These are phyloP conservation scores for Nicotiana undulata DNA, from an alignment of 257 asterid species.

Conservation along the genomic window DNA sequence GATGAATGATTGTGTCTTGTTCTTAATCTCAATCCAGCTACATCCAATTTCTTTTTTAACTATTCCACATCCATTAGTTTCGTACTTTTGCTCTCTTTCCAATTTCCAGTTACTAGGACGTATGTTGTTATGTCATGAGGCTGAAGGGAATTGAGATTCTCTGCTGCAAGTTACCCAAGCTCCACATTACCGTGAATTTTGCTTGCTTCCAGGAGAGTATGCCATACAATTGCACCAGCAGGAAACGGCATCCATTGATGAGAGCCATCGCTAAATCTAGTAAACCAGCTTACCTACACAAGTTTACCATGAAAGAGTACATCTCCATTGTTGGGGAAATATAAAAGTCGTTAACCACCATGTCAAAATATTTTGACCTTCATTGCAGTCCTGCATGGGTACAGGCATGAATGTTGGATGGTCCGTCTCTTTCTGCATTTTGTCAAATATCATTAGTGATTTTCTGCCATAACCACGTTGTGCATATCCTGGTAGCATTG, in stretches of 20 bases:
- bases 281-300: conserved; percentile 78
- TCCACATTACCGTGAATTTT: conserved; percentile 60
- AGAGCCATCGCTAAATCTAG: conserved; percentile 54
- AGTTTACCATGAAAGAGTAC: conserved; percentile 78
- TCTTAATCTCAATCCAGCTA: conserved; percentile 92
- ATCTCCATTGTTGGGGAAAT: conserved; percentile 75
- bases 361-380: conserved; percentile 65
- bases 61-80: conserved; percentile 41
- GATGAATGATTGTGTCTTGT: conserved; percentile 57
- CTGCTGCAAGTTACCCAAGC: conserved; percentile 70
- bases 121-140: conserved; percentile 84
- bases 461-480: conserved; percentile 69
- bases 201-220: conserved; percentile 67
- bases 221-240: conserved; percentile 76
- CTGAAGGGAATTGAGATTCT: conserved; percentile 54
- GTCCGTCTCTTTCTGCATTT: conserved; percentile 62
- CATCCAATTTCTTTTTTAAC: conserved; percentile 75
- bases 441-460: conserved; percentile 58
- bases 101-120: conserved; percentile 18
- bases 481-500: conserved; percentile 80
- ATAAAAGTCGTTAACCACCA: conserved; percentile 52
- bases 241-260: conserved; percentile 61
- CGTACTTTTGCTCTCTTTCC: no score
- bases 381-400: conserved; percentile 67
- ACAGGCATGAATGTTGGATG: no score